phyloP scores from a whole-genome alignment of 2,329 filamentous ascomycete genomes.

The Scopulariopsis brevicaulis region DNA sequence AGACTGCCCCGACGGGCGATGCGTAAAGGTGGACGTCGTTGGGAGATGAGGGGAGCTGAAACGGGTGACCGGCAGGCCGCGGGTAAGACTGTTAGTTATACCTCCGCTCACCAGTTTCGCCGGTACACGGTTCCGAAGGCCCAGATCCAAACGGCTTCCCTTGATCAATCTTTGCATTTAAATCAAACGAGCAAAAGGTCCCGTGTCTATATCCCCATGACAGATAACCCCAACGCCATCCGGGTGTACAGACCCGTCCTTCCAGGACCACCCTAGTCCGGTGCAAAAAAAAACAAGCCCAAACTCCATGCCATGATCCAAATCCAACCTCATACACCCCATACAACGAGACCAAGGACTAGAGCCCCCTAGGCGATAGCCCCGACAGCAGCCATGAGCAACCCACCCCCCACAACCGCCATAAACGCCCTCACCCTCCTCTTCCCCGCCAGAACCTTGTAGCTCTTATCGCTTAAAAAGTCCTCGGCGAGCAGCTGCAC shows the following conservation, averaged over 20 bases:
- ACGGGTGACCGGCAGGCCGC: no score
- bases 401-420: conserved; percentile 51
- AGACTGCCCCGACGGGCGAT: conserved; percentile 19
- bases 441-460: conserved; percentile 50
- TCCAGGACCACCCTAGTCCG: neutral
- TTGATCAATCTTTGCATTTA: neutral
- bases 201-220: neutral
- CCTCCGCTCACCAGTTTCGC: no score
- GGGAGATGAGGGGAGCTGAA: neutral
- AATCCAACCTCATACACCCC: neutral
- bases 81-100: no score
- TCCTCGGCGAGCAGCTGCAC: conserved; percentile 81
- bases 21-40: neutral
- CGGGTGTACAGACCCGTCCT: neutral
- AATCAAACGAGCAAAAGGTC: neutral
- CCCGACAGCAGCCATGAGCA: conserved; percentile 60
- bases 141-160: neutral
- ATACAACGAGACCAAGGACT: neutral
- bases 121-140: no score
- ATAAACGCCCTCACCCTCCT: conserved; percentile 51
- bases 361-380: conserved; percentile 53
- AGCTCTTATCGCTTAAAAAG: conserved; percentile 67
- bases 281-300: neutral
- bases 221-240: neutral
- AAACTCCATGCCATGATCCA: neutral